phyloP scores from a whole-genome alignment of 768 basidiomycete species.

The Mycena floridula region DNA sequence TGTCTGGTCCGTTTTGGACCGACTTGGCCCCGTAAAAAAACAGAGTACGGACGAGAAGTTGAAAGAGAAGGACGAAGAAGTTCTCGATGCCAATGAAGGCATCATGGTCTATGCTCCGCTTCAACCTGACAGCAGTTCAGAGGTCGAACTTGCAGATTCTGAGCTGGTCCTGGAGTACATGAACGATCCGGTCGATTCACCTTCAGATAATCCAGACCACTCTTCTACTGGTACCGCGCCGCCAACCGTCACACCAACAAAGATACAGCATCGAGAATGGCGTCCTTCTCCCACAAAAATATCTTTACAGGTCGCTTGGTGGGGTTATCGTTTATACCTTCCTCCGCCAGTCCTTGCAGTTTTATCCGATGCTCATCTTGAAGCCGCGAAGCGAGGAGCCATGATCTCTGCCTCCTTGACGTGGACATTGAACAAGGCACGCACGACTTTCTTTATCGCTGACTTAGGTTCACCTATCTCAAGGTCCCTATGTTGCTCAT shows the following conservation, averaged over 20 bases:
- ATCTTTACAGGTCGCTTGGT: slow-evolving; percentile 72
- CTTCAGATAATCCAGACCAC: slow-evolving; percentile 23
- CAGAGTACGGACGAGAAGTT: slow-evolving; percentile 11
- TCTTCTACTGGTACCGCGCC: slow-evolving; percentile 11
- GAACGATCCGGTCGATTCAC: slow-evolving; percentile 26
- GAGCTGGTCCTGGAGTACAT: slow-evolving; percentile 44
- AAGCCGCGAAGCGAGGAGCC: slow-evolving; percentile 68
- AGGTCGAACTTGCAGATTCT: slow-evolving; percentile 64
- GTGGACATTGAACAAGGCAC: slow-evolving; percentile 64
- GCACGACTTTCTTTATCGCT: too few relatives aligned
- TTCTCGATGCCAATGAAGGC: slow-evolving; percentile 42
- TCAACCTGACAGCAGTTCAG: slow-evolving; percentile 52
- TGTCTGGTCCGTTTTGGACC: slow-evolving; percentile 57
- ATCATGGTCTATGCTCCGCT: slow-evolving; percentile 77
- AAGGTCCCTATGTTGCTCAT: slow-evolving; percentile 54
- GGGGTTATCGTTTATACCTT: slow-evolving; percentile 74
- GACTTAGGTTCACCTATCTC: too few relatives aligned
- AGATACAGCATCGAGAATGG: slow-evolving; percentile 41
- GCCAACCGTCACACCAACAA: slow-evolving; percentile 16
- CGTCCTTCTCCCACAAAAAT: slow-evolving; percentile 69
- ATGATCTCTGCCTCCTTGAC: slow-evolving; percentile 70
- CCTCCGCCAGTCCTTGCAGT: slow-evolving; percentile 69
- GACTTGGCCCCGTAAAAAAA: slow-evolving; percentile 8
- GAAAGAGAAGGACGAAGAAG: slow-evolving; percentile 11
- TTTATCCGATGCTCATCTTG: slow-evolving; percentile 56